Evolutionary conservation across 2,329 filamentous ascomycete species (phyloP).

Genomic region (Coniella lustricola): DNA sequence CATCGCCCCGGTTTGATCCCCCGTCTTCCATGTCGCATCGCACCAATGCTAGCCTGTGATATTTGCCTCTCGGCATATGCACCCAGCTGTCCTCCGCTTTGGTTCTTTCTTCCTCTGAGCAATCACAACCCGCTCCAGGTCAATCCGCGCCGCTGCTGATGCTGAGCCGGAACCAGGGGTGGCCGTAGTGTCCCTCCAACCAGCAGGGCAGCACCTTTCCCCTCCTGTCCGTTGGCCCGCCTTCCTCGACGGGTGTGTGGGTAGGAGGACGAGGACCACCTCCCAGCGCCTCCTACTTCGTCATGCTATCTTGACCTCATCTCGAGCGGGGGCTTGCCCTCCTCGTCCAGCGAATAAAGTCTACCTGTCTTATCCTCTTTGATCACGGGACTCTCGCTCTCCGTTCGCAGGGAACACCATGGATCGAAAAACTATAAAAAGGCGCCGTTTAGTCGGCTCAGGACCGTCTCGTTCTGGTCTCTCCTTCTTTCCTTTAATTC

Average conservation of each 20-base stretch:
- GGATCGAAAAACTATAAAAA: conserved; percentile 56
- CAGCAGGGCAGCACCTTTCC: conserved; percentile 21
- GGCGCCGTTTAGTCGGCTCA: conserved; percentile 40
- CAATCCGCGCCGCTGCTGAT: conserved; percentile 22
- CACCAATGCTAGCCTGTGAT: conserved; percentile 30
- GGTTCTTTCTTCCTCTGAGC: conserved; percentile 25
- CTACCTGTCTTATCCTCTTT: conserved; percentile 34
- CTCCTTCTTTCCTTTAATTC: conserved; percentile 36
- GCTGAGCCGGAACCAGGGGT: conserved; percentile 24
- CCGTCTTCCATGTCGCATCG: conserved; percentile 22
- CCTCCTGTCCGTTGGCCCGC: conserved; percentile 21
- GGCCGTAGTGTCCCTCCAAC: conserved; percentile 22
- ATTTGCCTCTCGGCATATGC: conserved; percentile 35
- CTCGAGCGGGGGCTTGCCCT: conserved; percentile 34
- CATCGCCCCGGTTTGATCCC: conserved; percentile 20
- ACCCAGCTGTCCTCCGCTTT: conserved; percentile 21
- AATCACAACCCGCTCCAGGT: conserved; percentile 25
- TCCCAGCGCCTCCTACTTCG: conserved; percentile 21
- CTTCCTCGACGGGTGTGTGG: conserved; percentile 17
- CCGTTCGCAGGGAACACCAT: conserved; percentile 28
- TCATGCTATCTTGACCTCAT: conserved; percentile 22
- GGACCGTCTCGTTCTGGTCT: conserved; percentile 42
- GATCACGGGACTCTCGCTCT: conserved; percentile 26
- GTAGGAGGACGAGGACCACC: conserved; percentile 14
- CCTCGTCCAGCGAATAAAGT: conserved; percentile 36